Evolutionary conservation across 257 asterid species (phyloP), one percentile per base, ranked within the genome.

Genomic region (Coffea eugenioides): DNA sequence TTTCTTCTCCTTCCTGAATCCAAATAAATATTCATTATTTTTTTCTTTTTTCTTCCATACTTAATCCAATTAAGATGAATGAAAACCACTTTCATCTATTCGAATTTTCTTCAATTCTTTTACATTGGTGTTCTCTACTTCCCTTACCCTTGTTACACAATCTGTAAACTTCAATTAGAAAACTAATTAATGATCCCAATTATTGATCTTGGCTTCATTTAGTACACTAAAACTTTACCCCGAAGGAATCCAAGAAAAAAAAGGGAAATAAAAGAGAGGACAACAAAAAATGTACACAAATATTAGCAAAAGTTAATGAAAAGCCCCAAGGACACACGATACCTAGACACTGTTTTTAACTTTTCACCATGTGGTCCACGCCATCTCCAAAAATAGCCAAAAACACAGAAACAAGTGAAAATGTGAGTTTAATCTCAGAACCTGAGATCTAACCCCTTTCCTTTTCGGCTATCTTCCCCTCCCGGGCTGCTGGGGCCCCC

Each of bases 381-480:
- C 18, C 68, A 46, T 45, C 49, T 65, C 81, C 75, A 4, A 80
- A 80, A 68, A 57, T 72, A 59, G 84, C 72, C 72, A 71, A 83
- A 52, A 34, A 49, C 65, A 71, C 45, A 41, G 49, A 62, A 59
- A 64, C 39, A 51, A 62, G 54, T 23, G 41, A 25, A 74, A 0
- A 41, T 21, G 59, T 20, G n/a, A 79, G 72, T 45, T 77, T 3
- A 36, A 67, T 57, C 69, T 65, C 77, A 21, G 78, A 62, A 70
- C 68, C 48, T 56, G 51, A 84, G 84, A 77, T 84, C 82, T 67
- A 81, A 49, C 74, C 52, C 67, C 48, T 3, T 27, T 67, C 56
- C 10, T 31, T 43, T 45, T 16, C 36, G 10, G 39, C 18, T 0
- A n/a, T 52, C 74, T 20, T 0, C 10, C 4, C 69, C 20, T 36